phyloP scores from a whole-genome alignment of 495 filamentous ascomycete genomes.

The Rostrohypoxylon terebratum region DNA sequence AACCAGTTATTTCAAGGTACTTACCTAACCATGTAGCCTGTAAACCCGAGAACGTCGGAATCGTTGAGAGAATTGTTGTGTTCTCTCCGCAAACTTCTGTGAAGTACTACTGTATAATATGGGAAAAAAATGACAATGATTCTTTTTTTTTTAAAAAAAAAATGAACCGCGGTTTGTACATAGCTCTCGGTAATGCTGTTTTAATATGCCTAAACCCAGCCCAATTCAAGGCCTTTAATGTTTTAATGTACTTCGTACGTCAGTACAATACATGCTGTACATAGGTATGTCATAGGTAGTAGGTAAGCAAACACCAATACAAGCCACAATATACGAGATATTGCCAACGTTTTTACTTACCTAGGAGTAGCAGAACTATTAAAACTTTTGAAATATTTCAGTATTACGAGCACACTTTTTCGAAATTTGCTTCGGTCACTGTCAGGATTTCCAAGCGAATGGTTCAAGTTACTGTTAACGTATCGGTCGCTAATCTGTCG shows the following conservation, averaged over 20 bases:
- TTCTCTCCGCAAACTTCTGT: background rate
- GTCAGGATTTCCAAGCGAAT: constrained; percentile 24
- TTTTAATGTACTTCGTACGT: no score
- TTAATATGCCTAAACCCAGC: background rate
- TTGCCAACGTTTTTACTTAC: background rate
- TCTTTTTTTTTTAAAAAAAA: background rate
- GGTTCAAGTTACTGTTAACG: constrained; percentile 28
- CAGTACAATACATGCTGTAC: background rate
- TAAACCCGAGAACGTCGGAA: background rate
- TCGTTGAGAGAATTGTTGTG: background rate
- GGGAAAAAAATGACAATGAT: background rate
- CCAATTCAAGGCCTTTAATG: background rate
- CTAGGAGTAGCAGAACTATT: background rate
- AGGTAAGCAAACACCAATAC: background rate
- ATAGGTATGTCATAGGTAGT: no score
- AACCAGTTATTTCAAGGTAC: background rate
- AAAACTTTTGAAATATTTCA: background rate
- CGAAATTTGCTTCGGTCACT: constrained; percentile 7
- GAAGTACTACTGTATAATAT: no score
- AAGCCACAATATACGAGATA: background rate
- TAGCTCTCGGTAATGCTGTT: background rate
- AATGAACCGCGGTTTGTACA: background rate
- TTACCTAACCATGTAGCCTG: background rate
- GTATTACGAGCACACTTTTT: background rate
- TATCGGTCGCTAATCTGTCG: constrained; percentile 47